Percentiles rank a stretch among this genome's conserved stretches.
Evolutionary conservation across 257 asterid species (phyloP).

Genomic region (Gentiana macrophylla): DNA sequence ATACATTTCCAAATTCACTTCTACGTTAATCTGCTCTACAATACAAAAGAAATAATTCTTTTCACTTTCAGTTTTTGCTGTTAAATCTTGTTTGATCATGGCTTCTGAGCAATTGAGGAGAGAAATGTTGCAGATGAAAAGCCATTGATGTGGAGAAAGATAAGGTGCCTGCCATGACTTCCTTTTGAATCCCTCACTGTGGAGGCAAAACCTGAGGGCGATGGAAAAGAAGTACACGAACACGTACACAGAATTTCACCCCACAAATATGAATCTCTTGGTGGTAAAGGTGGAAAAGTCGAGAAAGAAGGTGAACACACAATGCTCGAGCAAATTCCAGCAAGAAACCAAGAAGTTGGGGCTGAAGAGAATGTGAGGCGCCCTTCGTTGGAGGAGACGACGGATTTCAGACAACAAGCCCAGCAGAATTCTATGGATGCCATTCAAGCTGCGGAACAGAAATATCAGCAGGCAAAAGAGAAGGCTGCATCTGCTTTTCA

Average conservation of each 20-base stretch:
- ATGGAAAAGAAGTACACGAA: constrained; percentile 1
- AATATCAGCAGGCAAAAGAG: constrained; percentile 23
- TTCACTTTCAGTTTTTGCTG: too few relatives aligned
- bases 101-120: constrained; percentile 40
- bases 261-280: constrained; percentile 15
- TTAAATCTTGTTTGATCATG: constrained; percentile 10
- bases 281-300: constrained; percentile 16
- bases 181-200: constrained; percentile 46
- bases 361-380: constrained; percentile 5
- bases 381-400: constrained; percentile 47
- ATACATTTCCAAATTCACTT: too few relatives aligned
- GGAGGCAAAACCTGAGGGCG: constrained; percentile 6
- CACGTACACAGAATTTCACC: background rate
- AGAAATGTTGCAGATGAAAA: constrained; percentile 27
- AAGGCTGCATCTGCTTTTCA: constrained; percentile 7
- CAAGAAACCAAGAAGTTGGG: background rate
- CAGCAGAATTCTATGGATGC: constrained; percentile 56
- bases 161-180: constrained; percentile 37
- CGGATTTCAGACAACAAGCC: constrained; percentile 36
- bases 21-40: too few relatives aligned
- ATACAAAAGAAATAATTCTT: background rate
- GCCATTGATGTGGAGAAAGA: constrained; percentile 33
- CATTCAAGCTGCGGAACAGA: constrained; percentile 37
- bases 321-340: too few relatives aligned
- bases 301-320: background rate